A percentile compares a stretch with the other conserved stretches of the same genome.
phyloP scores from a whole-genome alignment of 306 rosid species.

The Inga leiocalycina region DNA sequence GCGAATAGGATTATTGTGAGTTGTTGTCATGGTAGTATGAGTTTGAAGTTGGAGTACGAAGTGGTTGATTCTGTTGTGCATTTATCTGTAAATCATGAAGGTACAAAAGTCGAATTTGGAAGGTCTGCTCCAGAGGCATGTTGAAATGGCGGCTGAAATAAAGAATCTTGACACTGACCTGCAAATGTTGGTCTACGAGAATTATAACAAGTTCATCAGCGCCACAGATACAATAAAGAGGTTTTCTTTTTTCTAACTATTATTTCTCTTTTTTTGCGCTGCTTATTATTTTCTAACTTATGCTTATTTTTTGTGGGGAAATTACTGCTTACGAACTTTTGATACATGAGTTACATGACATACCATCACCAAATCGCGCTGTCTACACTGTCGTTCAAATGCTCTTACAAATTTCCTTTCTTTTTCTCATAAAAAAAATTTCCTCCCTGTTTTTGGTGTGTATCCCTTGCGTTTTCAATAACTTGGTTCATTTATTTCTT shows the following conservation, averaged over 20 bases:
- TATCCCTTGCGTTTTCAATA: neutral
- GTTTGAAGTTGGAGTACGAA: neutral
- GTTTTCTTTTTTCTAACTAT: constrained; percentile 28
- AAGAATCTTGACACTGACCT: constrained; percentile 96
- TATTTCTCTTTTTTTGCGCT: neutral
- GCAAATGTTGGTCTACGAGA: constrained; percentile 90
- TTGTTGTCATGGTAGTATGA: neutral
- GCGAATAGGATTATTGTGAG: neutral
- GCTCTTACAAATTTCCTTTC: neutral
- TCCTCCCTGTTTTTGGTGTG: neutral
- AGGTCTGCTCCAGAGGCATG: constrained; percentile 79
- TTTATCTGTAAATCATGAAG: constrained; percentile 42
- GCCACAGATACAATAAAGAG: constrained; percentile 89
- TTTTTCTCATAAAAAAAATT: neutral
- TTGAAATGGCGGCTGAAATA: constrained; percentile 89
- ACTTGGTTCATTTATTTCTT: neutral
- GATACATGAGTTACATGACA: neutral
- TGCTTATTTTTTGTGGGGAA: neutral
- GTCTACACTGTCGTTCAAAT: neutral
- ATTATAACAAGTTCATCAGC: constrained; percentile 88
- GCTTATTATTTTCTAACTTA: neutral
- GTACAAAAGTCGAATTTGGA: constrained; percentile 71
- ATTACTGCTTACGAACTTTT: neutral
- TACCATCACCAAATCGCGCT: neutral
- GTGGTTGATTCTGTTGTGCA: neutral